Conservation (phyloP, 441 rosid genomes). For the Adansonia madagascariensis region DNA sequence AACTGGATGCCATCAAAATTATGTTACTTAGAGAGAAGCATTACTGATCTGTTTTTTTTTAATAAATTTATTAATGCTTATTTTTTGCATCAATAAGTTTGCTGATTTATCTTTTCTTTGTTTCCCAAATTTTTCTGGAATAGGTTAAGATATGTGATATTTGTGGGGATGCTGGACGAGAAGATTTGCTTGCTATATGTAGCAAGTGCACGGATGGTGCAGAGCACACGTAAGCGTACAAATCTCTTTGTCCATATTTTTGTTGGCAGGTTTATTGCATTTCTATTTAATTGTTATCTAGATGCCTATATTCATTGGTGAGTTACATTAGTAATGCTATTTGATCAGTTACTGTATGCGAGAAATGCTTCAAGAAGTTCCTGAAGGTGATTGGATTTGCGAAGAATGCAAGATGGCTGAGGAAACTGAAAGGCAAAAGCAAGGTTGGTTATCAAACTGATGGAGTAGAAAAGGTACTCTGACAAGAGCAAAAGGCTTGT, state of each 20-base stretch:
- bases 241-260: slow-evolving; percentile 23
- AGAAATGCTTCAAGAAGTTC: slow-evolving; percentile 81
- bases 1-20: background rate
- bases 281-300: slow-evolving; percentile 8
- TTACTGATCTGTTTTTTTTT: background rate
- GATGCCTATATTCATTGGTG: slow-evolving; percentile 10
- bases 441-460: slow-evolving; percentile 51
- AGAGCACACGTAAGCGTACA: slow-evolving; percentile 89
- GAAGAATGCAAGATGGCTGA: slow-evolving; percentile 89
- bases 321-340: slow-evolving; percentile 28
- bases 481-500: background rate
- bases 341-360: slow-evolving; percentile 91
- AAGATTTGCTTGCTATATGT: slow-evolving; percentile 93
- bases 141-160: slow-evolving; percentile 99
- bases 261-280: slow-evolving; percentile 23
- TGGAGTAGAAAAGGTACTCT: slow-evolving; percentile 17
- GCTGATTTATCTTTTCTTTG: slow-evolving; percentile 2
- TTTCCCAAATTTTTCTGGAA: slow-evolving; percentile 30
- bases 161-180: slow-evolving; percentile 99
- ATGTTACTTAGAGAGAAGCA: background rate
- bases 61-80: background rate
- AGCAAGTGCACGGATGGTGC: slow-evolving; percentile 95
- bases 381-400: slow-evolving; percentile 94
- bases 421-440: slow-evolving; percentile 69
- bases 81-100: background rate